phyloP scores from a whole-genome alignment of 2,329 filamentous ascomycete species.

The Aspergillus sp. region DNA sequence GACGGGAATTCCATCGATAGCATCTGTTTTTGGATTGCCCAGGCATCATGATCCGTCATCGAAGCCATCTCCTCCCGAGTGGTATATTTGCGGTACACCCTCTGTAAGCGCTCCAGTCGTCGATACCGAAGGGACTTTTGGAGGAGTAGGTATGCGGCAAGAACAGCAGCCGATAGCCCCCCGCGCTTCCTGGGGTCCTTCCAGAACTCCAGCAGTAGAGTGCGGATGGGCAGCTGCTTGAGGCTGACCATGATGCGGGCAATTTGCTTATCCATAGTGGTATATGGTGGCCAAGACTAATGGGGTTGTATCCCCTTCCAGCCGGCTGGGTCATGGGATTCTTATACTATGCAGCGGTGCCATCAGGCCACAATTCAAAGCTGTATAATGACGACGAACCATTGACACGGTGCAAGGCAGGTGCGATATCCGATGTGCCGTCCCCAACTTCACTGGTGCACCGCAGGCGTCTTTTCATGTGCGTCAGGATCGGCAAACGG shows the following conservation, averaged over 20 bases:
- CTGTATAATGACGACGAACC: neutral
- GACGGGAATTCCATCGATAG: constrained; percentile 56
- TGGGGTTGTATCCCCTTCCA: neutral
- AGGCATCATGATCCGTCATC: constrained; percentile 57
- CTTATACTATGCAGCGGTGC: neutral
- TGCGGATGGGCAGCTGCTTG: constrained; percentile 5
- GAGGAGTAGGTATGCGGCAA: constrained; percentile 22
- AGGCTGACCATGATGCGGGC: neutral
- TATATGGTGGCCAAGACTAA: neutral
- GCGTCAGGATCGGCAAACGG: neutral
- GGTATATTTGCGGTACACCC: constrained; percentile 40
- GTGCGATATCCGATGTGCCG: neutral
- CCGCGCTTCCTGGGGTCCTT: constrained; percentile 5
- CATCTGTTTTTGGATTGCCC: constrained; percentile 48
- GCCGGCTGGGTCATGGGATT: neutral
- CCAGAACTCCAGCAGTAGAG: constrained; percentile 6
- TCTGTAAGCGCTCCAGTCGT: constrained; percentile 34
- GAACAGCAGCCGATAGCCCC: neutral
- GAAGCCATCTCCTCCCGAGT: constrained; percentile 43
- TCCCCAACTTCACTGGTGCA: neutral
- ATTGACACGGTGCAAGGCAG: neutral
- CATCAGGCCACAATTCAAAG: neutral
- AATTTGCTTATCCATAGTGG: constrained; percentile 11
- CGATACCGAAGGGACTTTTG: constrained; percentile 28
- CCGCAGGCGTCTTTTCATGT: neutral